Percentiles rank a stretch among this genome's conserved stretches.
Conservation (phyloP, 495 filamentous ascomycete genomes). For the Annulohypoxylon nitens region DNA sequence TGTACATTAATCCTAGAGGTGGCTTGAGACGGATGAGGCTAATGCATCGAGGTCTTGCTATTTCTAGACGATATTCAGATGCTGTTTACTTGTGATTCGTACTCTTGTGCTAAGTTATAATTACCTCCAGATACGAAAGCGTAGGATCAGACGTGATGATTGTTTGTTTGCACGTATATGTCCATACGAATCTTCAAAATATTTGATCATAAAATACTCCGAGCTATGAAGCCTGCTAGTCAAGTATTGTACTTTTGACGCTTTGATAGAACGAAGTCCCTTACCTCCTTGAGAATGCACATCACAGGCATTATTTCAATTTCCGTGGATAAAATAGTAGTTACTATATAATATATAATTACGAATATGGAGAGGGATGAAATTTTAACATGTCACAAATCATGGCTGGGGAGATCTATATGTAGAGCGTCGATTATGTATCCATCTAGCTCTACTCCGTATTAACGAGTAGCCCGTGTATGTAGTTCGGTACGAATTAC, state of each 20-base stretch:
- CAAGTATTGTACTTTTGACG: too few relatives aligned
- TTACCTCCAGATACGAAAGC: too few relatives aligned
- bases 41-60: conserved; percentile 15
- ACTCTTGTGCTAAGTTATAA: not conserved
- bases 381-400: not conserved
- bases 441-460: conserved; percentile 35
- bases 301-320: too few relatives aligned
- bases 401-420: not conserved
- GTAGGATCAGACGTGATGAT: too few relatives aligned
- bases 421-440: conserved; percentile 30
- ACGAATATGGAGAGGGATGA: not conserved
- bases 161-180: too few relatives aligned
- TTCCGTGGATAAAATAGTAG: not conserved
- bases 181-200: too few relatives aligned
- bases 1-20: conserved; percentile 47
- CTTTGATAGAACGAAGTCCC: too few relatives aligned
- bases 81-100: not conserved
- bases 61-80: conserved; percentile 17
- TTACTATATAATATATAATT: not conserved
- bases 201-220: too few relatives aligned
- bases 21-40: conserved; percentile 14
- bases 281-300: too few relatives aligned
- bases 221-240: too few relatives aligned
- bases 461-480: conserved; percentile 28
- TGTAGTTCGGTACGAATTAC: conserved; percentile 31